Base-by-base conservation (phyloP, 2,329 filamentous ascomycete species). In the Lasiodiplodia gonubiensis region DNA sequence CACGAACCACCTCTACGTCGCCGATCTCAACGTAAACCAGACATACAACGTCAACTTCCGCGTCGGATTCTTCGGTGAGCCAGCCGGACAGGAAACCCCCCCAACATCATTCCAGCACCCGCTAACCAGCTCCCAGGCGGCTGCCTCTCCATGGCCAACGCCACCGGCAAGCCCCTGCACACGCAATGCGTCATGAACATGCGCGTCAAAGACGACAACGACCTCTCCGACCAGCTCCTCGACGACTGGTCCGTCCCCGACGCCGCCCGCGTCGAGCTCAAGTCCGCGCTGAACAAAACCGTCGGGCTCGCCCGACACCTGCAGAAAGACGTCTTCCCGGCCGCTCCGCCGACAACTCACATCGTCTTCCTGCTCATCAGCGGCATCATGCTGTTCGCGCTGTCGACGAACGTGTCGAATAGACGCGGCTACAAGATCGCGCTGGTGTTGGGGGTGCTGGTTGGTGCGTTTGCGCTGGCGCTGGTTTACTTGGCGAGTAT, bases 151-250 rank as follows among this genome's bases (percentile, higher is more conserved):
- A 57, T 57, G 33, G 25, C 54, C 54, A 42, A 57, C 35, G 39
- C 18, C 33, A 57, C 54, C 33, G 1, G n/a, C 33, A n/a, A 42
- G 7, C 7, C 10, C 30, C 16, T 33, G 11, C 54, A 57, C 33
- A 57, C 54, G n/a, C 54, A 57, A 39, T 57, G 54, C n/a, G 33
- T 57, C 35, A 42, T 23, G 4, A 57, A 57, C n/a, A 39, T 57
- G 33, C 54, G 21, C 21, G 6, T 39, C 16, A 39, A 57, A 23
- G 54, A 57, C 33, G 7, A 42, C 35, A n/a, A 57, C 35, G 54
- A 57, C 54, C 33, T 57, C 11, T 4, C n/a, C 54, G 54, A 57
- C n/a, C 33, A 57, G 14, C 54, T 57, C n/a, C 11, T 23, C n/a
- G 35, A 57, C 33, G 54, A 57, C n/a, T 57, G 33, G 54, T 8